Evolutionary conservation across 768 basidiomycete genomes (phyloP).

Genomic region (Mycena rosella): DNA sequence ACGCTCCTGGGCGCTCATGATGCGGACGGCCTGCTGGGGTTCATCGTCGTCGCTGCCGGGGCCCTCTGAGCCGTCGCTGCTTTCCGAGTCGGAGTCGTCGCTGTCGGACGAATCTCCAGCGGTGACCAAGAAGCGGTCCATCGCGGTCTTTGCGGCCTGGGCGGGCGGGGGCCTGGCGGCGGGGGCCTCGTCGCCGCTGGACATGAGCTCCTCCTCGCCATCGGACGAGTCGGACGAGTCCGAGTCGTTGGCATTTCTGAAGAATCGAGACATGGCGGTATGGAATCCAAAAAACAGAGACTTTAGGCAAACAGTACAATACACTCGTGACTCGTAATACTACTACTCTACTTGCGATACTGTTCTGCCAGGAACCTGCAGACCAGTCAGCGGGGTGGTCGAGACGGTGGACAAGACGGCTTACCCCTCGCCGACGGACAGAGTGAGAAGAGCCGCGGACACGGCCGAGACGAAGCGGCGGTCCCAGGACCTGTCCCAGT

Average conservation of each 20-base stretch:
- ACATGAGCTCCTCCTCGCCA: constrained; percentile 85
- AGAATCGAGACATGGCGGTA: constrained; percentile 84
- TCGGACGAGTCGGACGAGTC: constrained; percentile 77
- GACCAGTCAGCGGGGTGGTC: background rate
- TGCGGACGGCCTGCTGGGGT: constrained; percentile 75
- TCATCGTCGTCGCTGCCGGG: constrained; percentile 73
- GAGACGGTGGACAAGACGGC: constrained; percentile 33
- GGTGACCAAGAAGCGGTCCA: constrained; percentile 84
- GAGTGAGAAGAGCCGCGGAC: constrained; percentile 66
- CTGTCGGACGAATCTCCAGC: constrained; percentile 71
- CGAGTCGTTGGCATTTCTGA: constrained; percentile 87
- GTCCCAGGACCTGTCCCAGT: constrained; percentile 83
- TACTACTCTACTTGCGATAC: constrained; percentile 18
- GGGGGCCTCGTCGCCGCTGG: constrained; percentile 73
- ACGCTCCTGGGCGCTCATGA: constrained; percentile 93
- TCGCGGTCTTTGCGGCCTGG: constrained; percentile 66
- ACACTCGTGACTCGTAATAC: background rate
- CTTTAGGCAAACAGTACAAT: background rate
- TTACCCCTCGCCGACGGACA: constrained; percentile 80
- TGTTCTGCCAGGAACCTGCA: constrained; percentile 38
- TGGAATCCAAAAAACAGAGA: constrained; percentile 4
- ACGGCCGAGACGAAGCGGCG: constrained; percentile 68
- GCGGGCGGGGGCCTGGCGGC: constrained; percentile 60
- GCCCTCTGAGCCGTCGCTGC: constrained; percentile 55
- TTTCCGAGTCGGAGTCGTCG: constrained; percentile 55